Conservation (phyloP, 2,329 filamentous ascomycete genomes). For the Penicillium sp. region DNA sequence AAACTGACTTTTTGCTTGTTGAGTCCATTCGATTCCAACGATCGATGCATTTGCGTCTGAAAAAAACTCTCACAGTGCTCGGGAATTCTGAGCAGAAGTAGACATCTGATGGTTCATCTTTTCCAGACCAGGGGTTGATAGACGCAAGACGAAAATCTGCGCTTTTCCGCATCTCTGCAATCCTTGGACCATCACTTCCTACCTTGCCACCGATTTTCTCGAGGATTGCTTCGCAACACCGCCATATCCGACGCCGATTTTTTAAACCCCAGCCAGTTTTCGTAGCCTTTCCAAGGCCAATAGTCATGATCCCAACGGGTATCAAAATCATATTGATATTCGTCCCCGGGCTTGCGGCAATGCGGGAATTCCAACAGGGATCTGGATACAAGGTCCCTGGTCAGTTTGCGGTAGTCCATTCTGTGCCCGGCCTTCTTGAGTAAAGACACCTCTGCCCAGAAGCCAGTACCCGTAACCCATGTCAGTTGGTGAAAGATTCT, state of each 20-base stretch:
- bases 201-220: neutral
- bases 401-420: neutral
- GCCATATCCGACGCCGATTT: slow-evolving; percentile 15
- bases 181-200: neutral
- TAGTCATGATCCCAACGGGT: neutral
- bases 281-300: neutral
- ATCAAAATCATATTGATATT: neutral
- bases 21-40: neutral
- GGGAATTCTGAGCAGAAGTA: neutral
- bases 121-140: neutral
- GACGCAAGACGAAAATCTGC: neutral
- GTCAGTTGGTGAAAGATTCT: neutral
- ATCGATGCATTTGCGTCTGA: neutral
- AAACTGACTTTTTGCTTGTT: neutral
- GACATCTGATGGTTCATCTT: neutral
- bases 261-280: neutral
- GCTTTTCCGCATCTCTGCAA: neutral
- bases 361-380: neutral
- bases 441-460: neutral
- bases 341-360: neutral
- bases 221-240: slow-evolving; percentile 13
- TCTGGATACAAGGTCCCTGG: neutral
- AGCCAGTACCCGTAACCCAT: neutral
- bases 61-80: neutral
- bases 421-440: neutral